Evolutionary conservation across 495 filamentous ascomycete species (phyloP).

Genomic region (Hapsidospora chrysogenum): DNA sequence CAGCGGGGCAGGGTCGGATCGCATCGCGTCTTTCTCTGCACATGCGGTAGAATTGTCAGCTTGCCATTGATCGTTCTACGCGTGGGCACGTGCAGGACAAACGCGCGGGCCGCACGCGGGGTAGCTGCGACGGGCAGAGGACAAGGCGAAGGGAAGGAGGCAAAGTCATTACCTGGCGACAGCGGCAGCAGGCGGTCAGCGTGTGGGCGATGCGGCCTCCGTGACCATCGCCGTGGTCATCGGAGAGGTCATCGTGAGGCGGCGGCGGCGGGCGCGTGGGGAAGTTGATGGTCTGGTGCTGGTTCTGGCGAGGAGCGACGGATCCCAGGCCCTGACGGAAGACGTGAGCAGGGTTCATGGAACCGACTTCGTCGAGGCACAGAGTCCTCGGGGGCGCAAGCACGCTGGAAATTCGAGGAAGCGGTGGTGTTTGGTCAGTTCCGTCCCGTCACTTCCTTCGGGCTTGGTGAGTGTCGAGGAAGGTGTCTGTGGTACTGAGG

Average conservation of each 20-base stretch:
- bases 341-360: conserved; percentile 32
- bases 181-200: conserved; percentile 72
- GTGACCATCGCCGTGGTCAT: conserved; percentile 24
- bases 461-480: too few relatives aligned
- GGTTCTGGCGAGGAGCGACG: conserved; percentile 17
- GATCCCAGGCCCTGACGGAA: conserved; percentile 32
- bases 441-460: too few relatives aligned
- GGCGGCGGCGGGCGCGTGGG: conserved; percentile 14
- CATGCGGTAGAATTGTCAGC: conserved; percentile 2
- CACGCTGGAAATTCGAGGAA: too few relatives aligned
- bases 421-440: too few relatives aligned
- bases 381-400: not conserved
- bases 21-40: conserved; percentile 81
- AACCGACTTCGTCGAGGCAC: not conserved
- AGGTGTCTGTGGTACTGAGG: too few relatives aligned
- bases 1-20: conserved; percentile 82
- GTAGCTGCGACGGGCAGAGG: too few relatives aligned
- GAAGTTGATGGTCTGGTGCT: conserved; percentile 3
- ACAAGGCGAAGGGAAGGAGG: not conserved
- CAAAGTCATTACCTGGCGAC: conserved; percentile 50
- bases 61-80: conserved; percentile 4
- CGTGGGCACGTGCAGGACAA: too few relatives aligned
- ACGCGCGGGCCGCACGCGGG: too few relatives aligned
- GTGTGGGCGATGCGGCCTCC: conserved; percentile 59
- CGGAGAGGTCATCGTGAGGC: conserved; percentile 11